Percentiles rank a stretch among this genome's conserved stretches.
phyloP scores from a whole-genome alignment of 108 stramenopile species.

The Skeletonema grethae region DNA sequence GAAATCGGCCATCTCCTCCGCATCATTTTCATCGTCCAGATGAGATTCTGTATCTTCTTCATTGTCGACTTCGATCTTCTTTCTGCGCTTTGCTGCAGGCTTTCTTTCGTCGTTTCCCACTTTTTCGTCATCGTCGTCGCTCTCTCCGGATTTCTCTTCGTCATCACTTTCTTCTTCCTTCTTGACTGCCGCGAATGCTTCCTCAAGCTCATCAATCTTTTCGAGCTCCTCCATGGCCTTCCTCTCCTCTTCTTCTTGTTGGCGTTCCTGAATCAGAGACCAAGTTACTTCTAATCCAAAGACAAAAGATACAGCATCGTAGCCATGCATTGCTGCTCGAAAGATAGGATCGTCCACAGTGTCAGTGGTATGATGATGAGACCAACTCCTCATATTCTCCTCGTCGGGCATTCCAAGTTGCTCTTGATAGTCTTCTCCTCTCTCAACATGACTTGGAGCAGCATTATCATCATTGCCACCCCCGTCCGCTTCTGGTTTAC shows the following conservation, averaged over 20 bases:
- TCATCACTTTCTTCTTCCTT: conserved; percentile 1
- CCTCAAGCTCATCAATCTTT: conserved; percentile 35
- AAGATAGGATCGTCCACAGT: conserved; percentile 95
- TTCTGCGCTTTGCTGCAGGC: conserved; percentile 11
- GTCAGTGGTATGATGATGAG: conserved; percentile 89
- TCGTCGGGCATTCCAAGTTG: conserved; percentile 95
- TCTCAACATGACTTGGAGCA: conserved; percentile 53
- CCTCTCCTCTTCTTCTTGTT: conserved; percentile 88
- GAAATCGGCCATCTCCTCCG: conserved; percentile 28
- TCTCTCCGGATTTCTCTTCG: conserved; percentile 6
- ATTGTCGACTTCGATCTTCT: conserved; percentile 21
- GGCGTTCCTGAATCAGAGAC: conserved; percentile 86
- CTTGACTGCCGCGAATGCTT: conserved; percentile 4
- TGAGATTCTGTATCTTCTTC: conserved; percentile 22
- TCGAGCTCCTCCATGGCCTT: conserved; percentile 70
- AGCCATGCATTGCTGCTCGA: conserved; percentile 87
- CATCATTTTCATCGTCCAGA: conserved; percentile 10
- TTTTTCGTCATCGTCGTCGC: conserved; percentile 1
- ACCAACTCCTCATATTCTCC: conserved; percentile 94
- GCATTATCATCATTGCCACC: conserved; percentile 22
- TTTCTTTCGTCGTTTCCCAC: not conserved
- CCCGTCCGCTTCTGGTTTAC: conserved; percentile 24
- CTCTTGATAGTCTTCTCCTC: conserved; percentile 88
- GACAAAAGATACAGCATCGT: conserved; percentile 89
- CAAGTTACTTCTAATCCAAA: conserved; percentile 96